phyloP scores from a whole-genome alignment of 2,329 filamentous ascomycete species.

The Aspergillus sp. region DNA sequence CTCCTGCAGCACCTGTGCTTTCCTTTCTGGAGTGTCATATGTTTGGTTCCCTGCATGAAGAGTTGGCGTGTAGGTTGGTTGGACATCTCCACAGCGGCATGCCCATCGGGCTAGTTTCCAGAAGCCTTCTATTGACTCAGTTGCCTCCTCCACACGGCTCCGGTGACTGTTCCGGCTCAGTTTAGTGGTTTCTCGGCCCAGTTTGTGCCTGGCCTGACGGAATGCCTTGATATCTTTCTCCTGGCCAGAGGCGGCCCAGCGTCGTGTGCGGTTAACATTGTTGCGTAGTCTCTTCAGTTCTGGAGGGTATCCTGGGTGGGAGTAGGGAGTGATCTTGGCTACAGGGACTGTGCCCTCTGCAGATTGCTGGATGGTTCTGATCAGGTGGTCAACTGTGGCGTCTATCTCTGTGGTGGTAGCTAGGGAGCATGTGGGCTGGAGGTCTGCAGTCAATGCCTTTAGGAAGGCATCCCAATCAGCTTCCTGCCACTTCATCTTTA shows the following conservation, averaged over 20 bases:
- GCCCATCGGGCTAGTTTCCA: neutral
- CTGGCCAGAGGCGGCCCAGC: neutral
- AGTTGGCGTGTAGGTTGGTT: conserved; percentile 2
- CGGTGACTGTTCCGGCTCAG: neutral
- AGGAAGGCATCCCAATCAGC: neutral
- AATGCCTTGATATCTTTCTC: neutral
- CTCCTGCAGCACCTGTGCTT: neutral
- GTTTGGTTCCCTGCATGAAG: neutral
- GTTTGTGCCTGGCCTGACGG: neutral
- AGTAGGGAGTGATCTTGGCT: neutral
- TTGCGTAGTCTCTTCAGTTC: neutral
- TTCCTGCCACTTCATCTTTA: neutral
- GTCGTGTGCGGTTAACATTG: neutral
- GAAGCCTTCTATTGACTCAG: neutral
- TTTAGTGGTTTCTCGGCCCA: neutral
- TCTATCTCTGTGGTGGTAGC: neutral
- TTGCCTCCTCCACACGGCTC: neutral
- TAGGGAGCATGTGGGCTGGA: neutral
- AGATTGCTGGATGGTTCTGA: neutral
- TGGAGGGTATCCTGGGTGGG: neutral
- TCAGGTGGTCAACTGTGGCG: neutral
- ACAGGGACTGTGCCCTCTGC: neutral
- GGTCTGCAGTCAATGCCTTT: neutral
- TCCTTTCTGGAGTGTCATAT: neutral
- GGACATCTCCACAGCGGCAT: neutral